Conservation (phyloP, 2,329 filamentous ascomycete genomes). For the Hypoxylon sp. region DNA sequence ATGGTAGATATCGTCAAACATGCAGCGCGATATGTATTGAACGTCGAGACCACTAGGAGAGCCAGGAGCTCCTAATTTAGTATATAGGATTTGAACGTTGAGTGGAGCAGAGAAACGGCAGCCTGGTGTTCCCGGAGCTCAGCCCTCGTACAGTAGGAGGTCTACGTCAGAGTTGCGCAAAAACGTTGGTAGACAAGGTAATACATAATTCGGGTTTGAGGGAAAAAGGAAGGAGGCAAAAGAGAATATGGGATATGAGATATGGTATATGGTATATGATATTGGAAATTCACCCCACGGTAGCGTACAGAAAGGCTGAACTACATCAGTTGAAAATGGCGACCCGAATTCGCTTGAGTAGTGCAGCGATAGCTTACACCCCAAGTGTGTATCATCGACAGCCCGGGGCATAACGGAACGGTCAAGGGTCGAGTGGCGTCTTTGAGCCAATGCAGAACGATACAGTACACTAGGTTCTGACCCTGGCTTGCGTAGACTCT, state of each 20-base stretch:
- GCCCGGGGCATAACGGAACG: constrained; percentile 36
- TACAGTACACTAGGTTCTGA: constrained; percentile 24
- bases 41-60: constrained; percentile 12
- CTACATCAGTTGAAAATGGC: constrained; percentile 34
- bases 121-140: constrained; percentile 33
- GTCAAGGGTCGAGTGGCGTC: constrained; percentile 41
- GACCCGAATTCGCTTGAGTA: constrained; percentile 39
- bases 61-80: constrained; percentile 23
- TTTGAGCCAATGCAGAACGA: constrained; percentile 31
- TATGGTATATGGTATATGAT: no score
- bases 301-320: constrained; percentile 39
- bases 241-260: constrained; percentile 14
- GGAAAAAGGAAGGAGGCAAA: constrained; percentile 20
- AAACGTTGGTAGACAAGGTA: constrained; percentile 23
- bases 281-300: constrained; percentile 43
- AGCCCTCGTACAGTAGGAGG: constrained; percentile 25
- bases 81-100: constrained; percentile 30
- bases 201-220: constrained; percentile 23
- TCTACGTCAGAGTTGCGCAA: constrained; percentile 39
- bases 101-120: constrained; percentile 41
- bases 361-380: constrained; percentile 43
- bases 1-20: constrained; percentile 30
- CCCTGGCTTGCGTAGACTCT: constrained; percentile 39
- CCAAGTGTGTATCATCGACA: constrained; percentile 39
- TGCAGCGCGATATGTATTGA: constrained; percentile 24